A percentile compares a stretch with the other conserved stretches of the same genome.
Conservation (phyloP, 306 rosid species). For the Vigna reflexopilosa region DNA sequence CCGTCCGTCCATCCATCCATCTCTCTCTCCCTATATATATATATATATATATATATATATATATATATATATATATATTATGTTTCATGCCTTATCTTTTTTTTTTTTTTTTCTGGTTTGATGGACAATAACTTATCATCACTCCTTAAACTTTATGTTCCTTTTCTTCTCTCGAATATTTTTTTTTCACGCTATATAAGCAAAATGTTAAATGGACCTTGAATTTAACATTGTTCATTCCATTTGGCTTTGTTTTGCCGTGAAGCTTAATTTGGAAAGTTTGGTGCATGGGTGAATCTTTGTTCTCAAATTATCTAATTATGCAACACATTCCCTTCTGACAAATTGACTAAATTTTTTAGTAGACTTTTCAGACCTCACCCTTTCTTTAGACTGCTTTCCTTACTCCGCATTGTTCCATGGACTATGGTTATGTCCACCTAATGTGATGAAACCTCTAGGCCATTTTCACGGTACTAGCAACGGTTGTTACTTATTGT, state of each 20-base stretch:
- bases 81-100: background rate
- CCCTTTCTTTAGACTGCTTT: conserved; percentile 15
- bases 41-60: background rate
- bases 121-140: background rate
- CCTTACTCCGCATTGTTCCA: background rate
- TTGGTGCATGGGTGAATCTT: conserved; percentile 13
- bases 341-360: background rate
- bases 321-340: background rate
- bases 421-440: conserved; percentile 8
- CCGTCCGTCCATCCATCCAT: too few relatives aligned
- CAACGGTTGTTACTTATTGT: background rate
- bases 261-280: conserved; percentile 17
- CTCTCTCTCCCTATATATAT: too few relatives aligned
- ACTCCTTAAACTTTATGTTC: background rate
- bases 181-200: background rate
- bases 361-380: background rate
- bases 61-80: background rate
- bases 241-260: background rate
- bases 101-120: background rate
- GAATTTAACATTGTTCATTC: conserved; percentile 1
- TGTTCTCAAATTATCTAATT: conserved; percentile 11
- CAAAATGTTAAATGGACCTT: conserved; percentile 7
- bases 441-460: background rate
- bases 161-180: background rate
- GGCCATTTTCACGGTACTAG: background rate